Conservation (phyloP, 148 eudicot species). For the Talinum fruticosum region DNA sequence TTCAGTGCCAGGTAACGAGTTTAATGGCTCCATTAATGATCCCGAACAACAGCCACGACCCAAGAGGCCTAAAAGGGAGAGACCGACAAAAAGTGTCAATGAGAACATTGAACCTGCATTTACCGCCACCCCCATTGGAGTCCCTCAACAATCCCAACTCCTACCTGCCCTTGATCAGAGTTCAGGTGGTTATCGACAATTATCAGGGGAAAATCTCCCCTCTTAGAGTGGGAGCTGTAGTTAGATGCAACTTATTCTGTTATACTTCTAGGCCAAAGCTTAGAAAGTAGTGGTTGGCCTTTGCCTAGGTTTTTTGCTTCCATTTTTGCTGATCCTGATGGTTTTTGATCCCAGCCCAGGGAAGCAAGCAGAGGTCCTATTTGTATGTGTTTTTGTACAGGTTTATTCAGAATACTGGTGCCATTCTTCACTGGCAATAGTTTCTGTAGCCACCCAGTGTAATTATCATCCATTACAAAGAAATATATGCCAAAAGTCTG, state of each 20-base stretch:
- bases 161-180: conserved; percentile 19
- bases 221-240: conserved; percentile 3
- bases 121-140: conserved; percentile 31
- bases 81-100: conserved; percentile 90
- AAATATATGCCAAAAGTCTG: not conserved
- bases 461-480: conserved; percentile 3
- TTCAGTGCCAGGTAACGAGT: conserved; percentile 34
- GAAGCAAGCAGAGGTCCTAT: conserved; percentile 11
- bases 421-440: conserved; percentile 20
- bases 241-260: not conserved
- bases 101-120: conserved; percentile 75
- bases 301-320: conserved; percentile 21
- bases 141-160: conserved; percentile 25
- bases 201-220: not conserved
- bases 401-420: conserved; percentile 9
- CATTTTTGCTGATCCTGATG: conserved; percentile 21
- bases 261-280: not conserved
- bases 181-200: conserved; percentile 6
- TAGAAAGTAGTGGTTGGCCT: not conserved
- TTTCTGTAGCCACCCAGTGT: conserved; percentile 17
- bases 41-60: conserved; percentile 44
- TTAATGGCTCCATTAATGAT: conserved; percentile 37
- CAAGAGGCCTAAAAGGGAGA: conserved; percentile 74
- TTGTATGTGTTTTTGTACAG: conserved; percentile 31
- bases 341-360: not conserved